Base-by-base conservation (phyloP, 1,284 basidiomycete species). In the Ustilago hordei region DNA sequence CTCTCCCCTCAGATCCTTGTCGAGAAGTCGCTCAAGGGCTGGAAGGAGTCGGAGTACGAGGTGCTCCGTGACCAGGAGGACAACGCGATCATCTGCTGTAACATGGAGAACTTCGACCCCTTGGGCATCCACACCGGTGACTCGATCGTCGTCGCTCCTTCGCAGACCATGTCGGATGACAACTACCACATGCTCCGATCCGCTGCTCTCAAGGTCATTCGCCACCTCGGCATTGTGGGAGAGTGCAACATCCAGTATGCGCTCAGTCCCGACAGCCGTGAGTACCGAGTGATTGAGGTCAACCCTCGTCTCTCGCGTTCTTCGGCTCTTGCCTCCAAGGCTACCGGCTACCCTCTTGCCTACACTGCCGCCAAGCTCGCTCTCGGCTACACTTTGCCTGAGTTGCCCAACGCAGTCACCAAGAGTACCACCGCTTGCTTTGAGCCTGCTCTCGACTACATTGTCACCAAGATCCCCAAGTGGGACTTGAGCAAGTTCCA, bases 181-280 rank as follows among this genome's bases (percentile, higher is more conserved):
- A 95, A 98, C 86, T 99, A 99, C 88, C 95, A 99, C 88, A 99
- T 99, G 97, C 90, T 99, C 79, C 93, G 97, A 70, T 93, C 93
- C 75, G 95, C 97, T 64, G 97, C 97, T 39, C 92, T 99, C 89
- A 98, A 99, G 88, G 93, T 95, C 72, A 95, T 97, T 71, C 92
- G 97, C 74, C 96, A 99, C 88, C 92, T 99, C 69, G 97, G 97
- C 78, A 96, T 99, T 79, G 91, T 99, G 55, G 97, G 97, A 75
- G 97, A 99, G 89, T 98, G 95, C 86, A 96, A 98, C 87, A 97
- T 99, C 75, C 97, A 99, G 88, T 99, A 99, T 87, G 97, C 97
- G 4, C 91, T 99, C 72, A 95, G 96, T 88, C 97, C 97, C 31
- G 90, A 90, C 67, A 93, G 92, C 67, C 91, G 91, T 86, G 96